phyloP scores from a whole-genome alignment of 192 early-diverging fungal species.

The Rhizophagus clarus region DNA sequence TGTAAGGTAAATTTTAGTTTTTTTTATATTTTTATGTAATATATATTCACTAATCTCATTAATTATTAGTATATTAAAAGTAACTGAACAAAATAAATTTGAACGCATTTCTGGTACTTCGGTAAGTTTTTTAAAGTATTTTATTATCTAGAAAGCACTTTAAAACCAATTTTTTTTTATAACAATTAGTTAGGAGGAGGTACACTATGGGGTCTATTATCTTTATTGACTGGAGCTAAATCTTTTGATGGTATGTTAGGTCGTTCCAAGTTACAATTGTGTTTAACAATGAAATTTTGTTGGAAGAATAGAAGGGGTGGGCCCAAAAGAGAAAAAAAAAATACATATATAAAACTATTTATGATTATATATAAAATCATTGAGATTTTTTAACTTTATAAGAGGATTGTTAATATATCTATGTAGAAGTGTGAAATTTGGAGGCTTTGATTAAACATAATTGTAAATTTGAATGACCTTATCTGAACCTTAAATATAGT shows the following conservation, averaged over 20 bases:
- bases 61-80: conserved; percentile 78
- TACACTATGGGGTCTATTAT: conserved; percentile 93
- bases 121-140: conserved; percentile 35
- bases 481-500: not conserved
- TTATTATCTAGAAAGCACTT: not conserved
- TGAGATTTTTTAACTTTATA: too few relatives aligned
- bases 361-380: too few relatives aligned
- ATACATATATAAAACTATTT: too few relatives aligned
- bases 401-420: too few relatives aligned
- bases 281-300: too few relatives aligned
- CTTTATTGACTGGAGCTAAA: conserved; percentile 83
- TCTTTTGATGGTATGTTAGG: conserved; percentile 78
- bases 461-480: too few relatives aligned
- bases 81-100: conserved; percentile 81
- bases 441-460: too few relatives aligned
- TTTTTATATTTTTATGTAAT: not conserved
- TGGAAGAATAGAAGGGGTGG: too few relatives aligned
- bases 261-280: too few relatives aligned
- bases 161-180: conserved; percentile 7
- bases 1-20: conserved; percentile 59
- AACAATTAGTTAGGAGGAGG: conserved; percentile 84
- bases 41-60: not conserved
- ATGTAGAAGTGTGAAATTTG: too few relatives aligned
- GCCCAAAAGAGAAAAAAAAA: too few relatives aligned
- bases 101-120: conserved; percentile 89